Evolutionary conservation across 2,329 filamentous ascomycete species (phyloP).

Genomic region (Uncinocarpus reesii): DNA sequence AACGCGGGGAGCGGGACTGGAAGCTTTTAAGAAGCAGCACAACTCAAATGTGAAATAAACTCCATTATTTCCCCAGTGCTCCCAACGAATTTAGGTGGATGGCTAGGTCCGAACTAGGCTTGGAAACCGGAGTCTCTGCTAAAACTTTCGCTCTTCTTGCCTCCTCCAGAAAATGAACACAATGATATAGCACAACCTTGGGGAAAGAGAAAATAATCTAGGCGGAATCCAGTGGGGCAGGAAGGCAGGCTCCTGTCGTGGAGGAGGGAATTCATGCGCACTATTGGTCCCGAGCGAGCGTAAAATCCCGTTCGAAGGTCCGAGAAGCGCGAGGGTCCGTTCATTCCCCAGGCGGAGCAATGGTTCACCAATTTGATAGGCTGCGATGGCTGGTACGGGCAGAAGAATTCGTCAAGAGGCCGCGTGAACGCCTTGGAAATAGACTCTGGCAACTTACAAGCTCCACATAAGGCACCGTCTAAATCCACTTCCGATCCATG

Average conservation of each 20-base stretch:
- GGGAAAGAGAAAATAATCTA: constrained; percentile 5
- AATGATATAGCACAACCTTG: background rate
- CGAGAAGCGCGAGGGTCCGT: constrained; percentile 4
- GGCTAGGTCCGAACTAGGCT: constrained; percentile 8
- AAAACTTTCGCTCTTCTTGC: constrained; percentile 16
- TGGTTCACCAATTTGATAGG: background rate
- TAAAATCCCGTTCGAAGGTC: constrained; percentile 3
- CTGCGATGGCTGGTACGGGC: background rate
- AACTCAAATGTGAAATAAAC: constrained; percentile 15
- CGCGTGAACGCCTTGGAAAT: constrained; percentile 4
- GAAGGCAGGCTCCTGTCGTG: background rate
- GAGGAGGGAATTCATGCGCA: background rate
- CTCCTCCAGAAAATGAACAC: constrained; percentile 28
- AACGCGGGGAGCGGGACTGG: constrained; percentile 10
- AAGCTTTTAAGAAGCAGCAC: constrained; percentile 19
- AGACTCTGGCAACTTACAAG: background rate
- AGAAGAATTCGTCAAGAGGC: constrained; percentile 5
- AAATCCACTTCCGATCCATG: constrained; percentile 3
- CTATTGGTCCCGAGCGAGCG: constrained; percentile 1
- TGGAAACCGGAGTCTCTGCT: background rate
- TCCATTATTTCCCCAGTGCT: constrained; percentile 14
- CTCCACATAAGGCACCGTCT: constrained; percentile 4
- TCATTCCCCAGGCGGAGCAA: background rate
- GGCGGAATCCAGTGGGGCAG: too few relatives aligned
- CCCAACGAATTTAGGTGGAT: background rate